Base-by-base conservation (phyloP, 306 rosid species). In the Inga laurina region DNA sequence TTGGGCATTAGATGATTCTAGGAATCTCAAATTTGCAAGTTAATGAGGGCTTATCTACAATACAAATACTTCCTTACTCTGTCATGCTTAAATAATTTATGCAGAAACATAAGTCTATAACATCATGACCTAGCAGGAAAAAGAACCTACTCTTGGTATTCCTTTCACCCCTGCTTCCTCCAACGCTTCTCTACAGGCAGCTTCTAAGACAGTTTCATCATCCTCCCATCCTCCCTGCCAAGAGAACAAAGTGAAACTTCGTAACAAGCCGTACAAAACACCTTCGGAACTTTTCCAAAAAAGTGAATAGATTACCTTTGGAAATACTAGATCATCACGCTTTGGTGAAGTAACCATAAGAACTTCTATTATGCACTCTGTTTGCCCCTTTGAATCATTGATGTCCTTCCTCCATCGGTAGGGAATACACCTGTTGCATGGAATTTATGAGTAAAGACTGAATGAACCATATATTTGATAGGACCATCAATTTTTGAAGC, bases 101-200 rank as follows among this genome's bases (percentile, higher is more conserved):
- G 75, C 35, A 54, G 68, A 61, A 77, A 44, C 44, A 57, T 15
- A 75, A 67, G 10, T 67, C 49, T 74, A 46, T 39, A 79, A 22
- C 11, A 48, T 88, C 54, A 57, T 34, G 75, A 72, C 12, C 16
- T n/a, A 79, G 67, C 16, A 76, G 45, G 75, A 79, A 65, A 81
- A 65, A 75, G 82, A 79, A 90, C 98, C 74, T 87, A 92, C 98
- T 44, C 89, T 88, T 37, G 88, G 91, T 35, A 81, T 83, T 85
- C 98, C 98, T 87, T 81, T 94, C 48, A 94, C 97, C 83, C 98
- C 97, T 27, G 97, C 96, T 90, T 94, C 98, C 84, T 94, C 98
- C 22, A 89, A 81, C 43, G 98, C 95, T 90, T 92, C 98, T 1
- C 98, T 95, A 64, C 92, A 85, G 65, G 98, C 98, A 48, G 98